Evolutionary conservation across 176 grass and related monocot genomes (phyloP).

Genomic region (Phoenix dactylifera): DNA sequence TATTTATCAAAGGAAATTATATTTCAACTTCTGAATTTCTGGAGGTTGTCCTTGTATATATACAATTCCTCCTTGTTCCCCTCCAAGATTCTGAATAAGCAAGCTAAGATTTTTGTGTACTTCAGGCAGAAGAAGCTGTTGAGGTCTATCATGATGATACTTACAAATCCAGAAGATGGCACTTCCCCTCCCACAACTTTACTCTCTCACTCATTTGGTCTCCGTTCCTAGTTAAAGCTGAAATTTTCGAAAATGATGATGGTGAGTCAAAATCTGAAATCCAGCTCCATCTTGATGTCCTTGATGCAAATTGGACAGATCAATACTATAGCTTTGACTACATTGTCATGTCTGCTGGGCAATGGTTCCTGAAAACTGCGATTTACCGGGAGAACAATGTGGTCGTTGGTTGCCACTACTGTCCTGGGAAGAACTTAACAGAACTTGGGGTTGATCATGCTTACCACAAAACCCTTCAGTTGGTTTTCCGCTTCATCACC

Average conservation of each 20-base stretch:
- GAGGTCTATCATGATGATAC: constrained; percentile 62
- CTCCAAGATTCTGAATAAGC: no score
- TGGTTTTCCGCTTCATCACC: constrained; percentile 44
- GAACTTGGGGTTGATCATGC: constrained; percentile 62
- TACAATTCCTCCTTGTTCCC: no score
- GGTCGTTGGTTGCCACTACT: constrained; percentile 69
- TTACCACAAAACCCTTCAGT: constrained; percentile 49
- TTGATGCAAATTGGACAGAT: constrained; percentile 52
- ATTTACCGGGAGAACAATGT: constrained; percentile 57
- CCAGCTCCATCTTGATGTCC: constrained; percentile 61
- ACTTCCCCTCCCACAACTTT: constrained; percentile 65
- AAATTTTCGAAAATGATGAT: constrained; percentile 74
- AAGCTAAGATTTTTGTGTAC: constrained; percentile 15
- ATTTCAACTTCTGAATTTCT: no score
- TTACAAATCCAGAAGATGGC: constrained; percentile 62
- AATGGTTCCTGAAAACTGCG: constrained; percentile 80
- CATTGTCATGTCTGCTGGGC: constrained; percentile 64
- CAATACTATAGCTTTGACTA: constrained; percentile 64
- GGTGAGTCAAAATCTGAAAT: constrained; percentile 54
- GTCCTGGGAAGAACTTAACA: constrained; percentile 38
- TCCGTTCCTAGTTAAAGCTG: constrained; percentile 65
- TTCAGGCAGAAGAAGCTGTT: constrained; percentile 60
- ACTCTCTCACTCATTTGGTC: constrained; percentile 58
- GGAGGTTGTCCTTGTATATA: no score
- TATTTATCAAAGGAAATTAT: no score